phyloP scores from a whole-genome alignment of 768 basidiomycete species.

The Agaricus subrufescens region DNA sequence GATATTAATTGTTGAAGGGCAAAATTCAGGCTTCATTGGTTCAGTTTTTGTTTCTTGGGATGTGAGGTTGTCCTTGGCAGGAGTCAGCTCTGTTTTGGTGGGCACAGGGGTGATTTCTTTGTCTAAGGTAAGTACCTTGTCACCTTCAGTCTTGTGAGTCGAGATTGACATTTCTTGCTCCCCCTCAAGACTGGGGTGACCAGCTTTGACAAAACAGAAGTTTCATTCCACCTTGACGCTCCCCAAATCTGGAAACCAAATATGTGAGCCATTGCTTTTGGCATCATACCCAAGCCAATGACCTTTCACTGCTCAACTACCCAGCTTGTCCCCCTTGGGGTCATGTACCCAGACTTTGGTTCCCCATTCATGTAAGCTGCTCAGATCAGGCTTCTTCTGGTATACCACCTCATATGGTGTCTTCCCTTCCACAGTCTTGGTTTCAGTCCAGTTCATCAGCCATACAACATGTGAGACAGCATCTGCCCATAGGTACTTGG shows the following conservation, averaged over 20 bases:
- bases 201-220: slow-evolving; percentile 12
- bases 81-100: too few species aligned
- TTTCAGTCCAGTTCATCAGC: slow-evolving; percentile 27
- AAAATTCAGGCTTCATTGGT: too few species aligned
- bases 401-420: slow-evolving; percentile 18
- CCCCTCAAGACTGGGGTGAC: slow-evolving; percentile 21
- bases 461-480: slow-evolving; percentile 27
- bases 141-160: too few species aligned
- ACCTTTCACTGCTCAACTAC: slow-evolving; percentile 18
- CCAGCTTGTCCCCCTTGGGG: slow-evolving; percentile 5
- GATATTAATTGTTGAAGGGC: background rate
- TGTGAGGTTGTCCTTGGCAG: too few species aligned
- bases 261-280: slow-evolving; percentile 18
- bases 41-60: too few species aligned
- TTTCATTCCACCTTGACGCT: slow-evolving; percentile 26
- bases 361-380: background rate
- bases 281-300: slow-evolving; percentile 31
- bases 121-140: too few species aligned
- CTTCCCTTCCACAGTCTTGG: slow-evolving; percentile 17
- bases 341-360: slow-evolving; percentile 23
- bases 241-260: slow-evolving; percentile 28
- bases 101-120: too few species aligned
- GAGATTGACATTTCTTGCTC: background rate
- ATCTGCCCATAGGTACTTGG: slow-evolving; percentile 31
- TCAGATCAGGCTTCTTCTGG: slow-evolving; percentile 22